phyloP scores from a whole-genome alignment of 805 yeast genomes.

The Candida caryicola region DNA sequence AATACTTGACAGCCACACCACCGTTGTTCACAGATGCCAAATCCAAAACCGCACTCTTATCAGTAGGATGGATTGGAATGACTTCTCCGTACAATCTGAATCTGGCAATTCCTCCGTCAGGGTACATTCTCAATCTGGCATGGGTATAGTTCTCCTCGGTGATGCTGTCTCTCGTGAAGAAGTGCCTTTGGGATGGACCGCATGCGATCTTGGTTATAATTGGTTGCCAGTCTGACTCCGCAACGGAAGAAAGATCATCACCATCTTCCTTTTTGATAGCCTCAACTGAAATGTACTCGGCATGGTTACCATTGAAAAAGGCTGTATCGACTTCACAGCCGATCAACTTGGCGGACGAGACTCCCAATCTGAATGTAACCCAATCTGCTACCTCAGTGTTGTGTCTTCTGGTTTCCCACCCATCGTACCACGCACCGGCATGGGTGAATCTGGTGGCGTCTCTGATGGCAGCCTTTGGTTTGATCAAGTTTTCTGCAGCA shows the following conservation, averaged over 20 bases:
- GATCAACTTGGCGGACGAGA: slow-evolving; percentile 68
- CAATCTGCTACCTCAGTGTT: slow-evolving; percentile 82
- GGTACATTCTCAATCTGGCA: slow-evolving; percentile 85
- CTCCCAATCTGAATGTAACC: slow-evolving; percentile 83
- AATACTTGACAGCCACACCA: slow-evolving; percentile 77
- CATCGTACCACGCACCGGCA: slow-evolving; percentile 97
- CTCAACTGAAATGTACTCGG: slow-evolving; percentile 85
- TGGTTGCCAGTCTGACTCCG: slow-evolving; percentile 60
- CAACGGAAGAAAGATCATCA: slow-evolving; percentile 14
- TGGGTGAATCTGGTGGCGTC: slow-evolving; percentile 76
- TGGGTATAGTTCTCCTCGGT: slow-evolving; percentile 73
- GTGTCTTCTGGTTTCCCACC: slow-evolving; percentile 98
- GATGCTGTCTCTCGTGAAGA: slow-evolving; percentile 58
- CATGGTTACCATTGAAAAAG: slow-evolving; percentile 92
- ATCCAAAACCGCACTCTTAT: slow-evolving; percentile 51
- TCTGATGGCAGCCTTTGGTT: slow-evolving; percentile 76
- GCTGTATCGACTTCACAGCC: slow-evolving; percentile 94
- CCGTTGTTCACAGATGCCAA: slow-evolving; percentile 83
- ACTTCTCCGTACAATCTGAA: slow-evolving; percentile 87
- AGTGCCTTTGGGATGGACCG: slow-evolving; percentile 86
- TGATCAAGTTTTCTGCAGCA: slow-evolving; percentile 80
- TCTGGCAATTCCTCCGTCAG: slow-evolving; percentile 97
- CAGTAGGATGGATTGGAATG: slow-evolving; percentile 61
- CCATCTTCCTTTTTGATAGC: slow-evolving; percentile 46
- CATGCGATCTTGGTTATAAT: slow-evolving; percentile 73